Evolutionary conservation across 2,329 filamentous ascomycete species (phyloP), one percentile per base, ranked within the genome.

Genomic region (Fulvia fulva): DNA sequence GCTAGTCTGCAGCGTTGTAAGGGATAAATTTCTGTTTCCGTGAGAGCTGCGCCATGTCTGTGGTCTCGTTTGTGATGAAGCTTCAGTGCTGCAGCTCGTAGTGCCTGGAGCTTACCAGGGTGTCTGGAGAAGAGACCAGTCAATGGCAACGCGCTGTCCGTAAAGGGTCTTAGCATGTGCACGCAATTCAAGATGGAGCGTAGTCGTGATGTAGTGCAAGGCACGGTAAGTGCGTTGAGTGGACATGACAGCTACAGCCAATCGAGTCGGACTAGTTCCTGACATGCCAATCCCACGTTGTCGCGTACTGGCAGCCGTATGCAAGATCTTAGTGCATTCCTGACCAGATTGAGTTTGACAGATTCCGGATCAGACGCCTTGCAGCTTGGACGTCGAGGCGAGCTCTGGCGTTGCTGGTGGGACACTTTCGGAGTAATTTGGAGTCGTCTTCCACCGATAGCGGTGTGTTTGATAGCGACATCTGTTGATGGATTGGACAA

Each of bases 251-350:
- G 51, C 19, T 44, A 50, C 19, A 47, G 21, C 50, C 55, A 57
- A 53, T 53, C 25, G 21, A 19, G 37, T n/a, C 3, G 47, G 21
- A 45, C 22, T n/a, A 45, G 55, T 53, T 53, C 55, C 55, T 57
- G 50, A 49, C 55, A 45, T 52, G 54, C 52, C 52, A 45, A n/a
- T 7, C 44, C 41, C 50, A 57, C 55, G 55, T 53, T 57, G 49
- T 51, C 19, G 34, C 12, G 32, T 14, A 23, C 5, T 44, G 46
- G 45, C 44, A 43, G 21, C 41, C 41, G 25, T 41, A 32, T 57
- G 55, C 55, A 43, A 53, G 55, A 57, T 57, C 50, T 23, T 57
- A 57, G 55, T 46, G 49, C 41, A 43, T 49, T 12, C 16, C 46
- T 12, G 19, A 23, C 2, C 5, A 57, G 55, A 57, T 57, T 57